Evolutionary conservation across 2,329 filamentous ascomycete species (phyloP).

Genomic region (Nemania diffusa): DNA sequence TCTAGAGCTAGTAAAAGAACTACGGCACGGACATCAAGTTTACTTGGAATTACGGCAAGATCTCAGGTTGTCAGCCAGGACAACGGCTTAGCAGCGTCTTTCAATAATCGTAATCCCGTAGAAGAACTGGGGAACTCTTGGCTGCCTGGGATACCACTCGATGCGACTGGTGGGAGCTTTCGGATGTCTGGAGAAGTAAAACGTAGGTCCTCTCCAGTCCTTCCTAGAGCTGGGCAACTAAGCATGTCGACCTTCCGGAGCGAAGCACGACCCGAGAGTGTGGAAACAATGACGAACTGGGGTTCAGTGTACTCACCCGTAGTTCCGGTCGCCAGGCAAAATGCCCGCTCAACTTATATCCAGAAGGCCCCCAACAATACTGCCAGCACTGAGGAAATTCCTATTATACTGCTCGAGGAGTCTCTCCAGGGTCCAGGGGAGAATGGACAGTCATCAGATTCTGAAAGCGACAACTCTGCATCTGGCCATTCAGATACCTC

Average conservation of each 20-base stretch:
- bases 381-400: conserved; percentile 47
- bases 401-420: conserved; percentile 59
- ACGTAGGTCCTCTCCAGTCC: conserved; percentile 62
- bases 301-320: conserved; percentile 63
- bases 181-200: conserved; percentile 48
- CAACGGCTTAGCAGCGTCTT: conserved; percentile 25
- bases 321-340: conserved; percentile 55
- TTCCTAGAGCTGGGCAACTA: conserved; percentile 54
- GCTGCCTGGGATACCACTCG: conserved; percentile 51
- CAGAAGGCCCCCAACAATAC: conserved; percentile 42
- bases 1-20: conserved; percentile 52
- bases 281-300: conserved; percentile 59
- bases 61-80: conserved; percentile 45
- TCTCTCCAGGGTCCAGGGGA: conserved; percentile 39
- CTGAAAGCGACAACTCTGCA: conserved; percentile 43
- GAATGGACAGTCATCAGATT: conserved; percentile 45
- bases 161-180: conserved; percentile 27
- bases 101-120: conserved; percentile 32
- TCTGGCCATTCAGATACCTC: conserved; percentile 30
- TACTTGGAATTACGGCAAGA: conserved; percentile 53
- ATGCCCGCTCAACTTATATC: conserved; percentile 56
- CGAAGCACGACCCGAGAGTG: conserved; percentile 51
- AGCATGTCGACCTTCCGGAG: conserved; percentile 52
- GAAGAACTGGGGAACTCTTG: conserved; percentile 53
- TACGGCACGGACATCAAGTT: conserved; percentile 54